Conservation (phyloP, 2,329 filamentous ascomycete species). For the Emericellopsis cladophorae region DNA sequence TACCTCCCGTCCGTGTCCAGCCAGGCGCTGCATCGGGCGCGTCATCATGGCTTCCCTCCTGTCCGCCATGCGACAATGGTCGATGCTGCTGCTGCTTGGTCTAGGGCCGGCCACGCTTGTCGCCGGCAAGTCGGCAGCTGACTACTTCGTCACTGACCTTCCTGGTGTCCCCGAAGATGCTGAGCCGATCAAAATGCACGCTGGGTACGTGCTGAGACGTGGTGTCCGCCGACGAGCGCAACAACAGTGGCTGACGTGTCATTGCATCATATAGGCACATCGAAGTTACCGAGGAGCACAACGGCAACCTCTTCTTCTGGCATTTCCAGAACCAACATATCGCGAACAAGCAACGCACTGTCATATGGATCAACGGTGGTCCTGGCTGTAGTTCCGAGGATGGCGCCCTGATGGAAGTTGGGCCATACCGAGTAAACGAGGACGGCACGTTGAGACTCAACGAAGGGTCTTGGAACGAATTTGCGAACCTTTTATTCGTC, state of each 20-base stretch:
- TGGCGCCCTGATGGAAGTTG: conserved; percentile 90
- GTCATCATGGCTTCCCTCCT: background rate
- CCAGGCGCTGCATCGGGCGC: background rate
- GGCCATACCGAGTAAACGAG: conserved; percentile 77
- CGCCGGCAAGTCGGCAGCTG: conserved; percentile 34
- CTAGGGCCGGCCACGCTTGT: conserved; percentile 25
- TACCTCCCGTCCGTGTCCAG: background rate
- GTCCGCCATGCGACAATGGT: conserved; percentile 14
- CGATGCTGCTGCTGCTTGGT: conserved; percentile 20
- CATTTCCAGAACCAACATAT: conserved; percentile 94
- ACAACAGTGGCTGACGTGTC: conserved; percentile 10
- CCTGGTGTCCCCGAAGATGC: conserved; percentile 66
- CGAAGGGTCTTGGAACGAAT: conserved; percentile 97
- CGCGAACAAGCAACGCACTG: conserved; percentile 76
- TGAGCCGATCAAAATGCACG: conserved; percentile 89
- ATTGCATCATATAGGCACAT: conserved; percentile 54
- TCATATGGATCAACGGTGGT: conserved; percentile 95
- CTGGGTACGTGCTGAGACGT: conserved; percentile 53
- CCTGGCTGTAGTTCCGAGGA: conserved; percentile 97
- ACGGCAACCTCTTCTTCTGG: conserved; percentile 98
- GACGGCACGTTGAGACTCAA: conserved; percentile 63
- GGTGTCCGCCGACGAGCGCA: conserved; percentile 1
- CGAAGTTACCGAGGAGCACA: conserved; percentile 71
- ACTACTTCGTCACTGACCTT: conserved; percentile 80
- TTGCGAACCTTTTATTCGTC: conserved; percentile 91